Base-by-base conservation (phyloP, 2,329 filamentous ascomycete genomes). In the Pseudogymnoascus sp. region DNA sequence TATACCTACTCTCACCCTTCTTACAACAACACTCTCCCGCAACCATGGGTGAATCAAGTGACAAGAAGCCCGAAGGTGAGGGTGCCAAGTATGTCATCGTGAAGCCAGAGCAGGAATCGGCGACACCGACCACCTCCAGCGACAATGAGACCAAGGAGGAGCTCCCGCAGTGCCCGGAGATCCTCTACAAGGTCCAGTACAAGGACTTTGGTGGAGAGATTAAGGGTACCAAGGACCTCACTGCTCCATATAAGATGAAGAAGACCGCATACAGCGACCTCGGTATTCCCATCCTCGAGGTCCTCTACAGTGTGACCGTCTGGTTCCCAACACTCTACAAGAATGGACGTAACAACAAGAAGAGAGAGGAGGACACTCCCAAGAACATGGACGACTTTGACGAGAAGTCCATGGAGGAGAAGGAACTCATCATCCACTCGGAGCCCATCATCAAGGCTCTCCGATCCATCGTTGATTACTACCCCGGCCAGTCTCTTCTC, bases 351-450 rank as follows among this genome's bases (percentile, higher is more conserved):
- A 60, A 61, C 26, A 54, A 40, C 23, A 63, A 65, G 26, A 62
- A 64, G 29, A 57, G 45, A 12, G 64, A 66, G 42, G 40, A 63
- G 39, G 67, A 68, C 23, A 60, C 65, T 31, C 62, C 63, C 10
- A 61, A 68, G 7, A 62, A 65, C 10, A 65, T 64, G 14, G 64
- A 67, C 3, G 60, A 64, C 16, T 69, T 68, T 16, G 67, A 69
- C 59, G 67, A 69, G 61, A 60, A 65, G 37, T 69, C 67, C 3
- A 69, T 69, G 67, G 67, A 68, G 36, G 67, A 69, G 59, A 69
- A 67, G 39, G 67, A 67, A 40, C 51, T 69, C 16, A 69, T 67
- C 51, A 68, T 70, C 23, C 68, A 68, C 47, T 69, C 68, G 7
- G 63, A 65, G 29, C 64, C 61, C 3, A 63, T 70, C n/a, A 69